Base-by-base conservation (phyloP, 805 yeast species). In the Starmerella geochares region DNA sequence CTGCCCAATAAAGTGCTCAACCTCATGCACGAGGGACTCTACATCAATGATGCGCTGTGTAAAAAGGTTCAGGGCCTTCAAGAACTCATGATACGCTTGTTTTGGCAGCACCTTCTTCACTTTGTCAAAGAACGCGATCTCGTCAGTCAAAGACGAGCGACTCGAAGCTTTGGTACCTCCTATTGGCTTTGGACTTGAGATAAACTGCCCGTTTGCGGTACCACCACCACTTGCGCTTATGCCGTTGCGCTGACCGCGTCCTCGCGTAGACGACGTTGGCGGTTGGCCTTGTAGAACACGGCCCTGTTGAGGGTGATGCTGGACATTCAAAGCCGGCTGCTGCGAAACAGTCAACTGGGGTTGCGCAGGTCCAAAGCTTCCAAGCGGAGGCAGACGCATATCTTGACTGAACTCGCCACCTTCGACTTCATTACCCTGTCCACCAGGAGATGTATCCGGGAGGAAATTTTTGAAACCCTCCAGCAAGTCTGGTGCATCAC, bases 401-500 rank as follows among this genome's bases (percentile, higher is more conserved):
- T 58, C 63, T 31, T 62, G 55, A 8, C n/a, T 23, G 10, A 17
- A 3, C 4, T 20, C 39, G 16, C 37, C 33, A 16, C 6, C 39
- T 35, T 45, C 53, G 19, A 38, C 47, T 14, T 48, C 37, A 19
- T 14, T 16, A 17, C 29, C 40, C 24, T 42, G 59, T 67, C 60
- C 68, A 66, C 54, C 56, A 23, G 70, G 73, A n/a, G 73, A 67
- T 4, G 82, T 76, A 60, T 90, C 97, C 2, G 98, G 98, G 65
- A 92, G 74, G 65, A 92, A 92, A 65, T 87, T 88, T 65, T 88
- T 87, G 68, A 92, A 92, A 63, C 94, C 98, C 58, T 87, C 95
- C 54, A 92, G 70, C 52, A 92, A 73, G 62, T 92, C 99, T 0
- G 97, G 97, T 11, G 96, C 95, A 59, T 86, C 85, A 52, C 85